A percentile compares a stretch with the other conserved stretches of the same genome.
These are phyloP conservation scores for Ophiocordyceps sinensis DNA, from an alignment of 2,329 filamentous ascomycete genomes.

Conservation along the genomic window DNA sequence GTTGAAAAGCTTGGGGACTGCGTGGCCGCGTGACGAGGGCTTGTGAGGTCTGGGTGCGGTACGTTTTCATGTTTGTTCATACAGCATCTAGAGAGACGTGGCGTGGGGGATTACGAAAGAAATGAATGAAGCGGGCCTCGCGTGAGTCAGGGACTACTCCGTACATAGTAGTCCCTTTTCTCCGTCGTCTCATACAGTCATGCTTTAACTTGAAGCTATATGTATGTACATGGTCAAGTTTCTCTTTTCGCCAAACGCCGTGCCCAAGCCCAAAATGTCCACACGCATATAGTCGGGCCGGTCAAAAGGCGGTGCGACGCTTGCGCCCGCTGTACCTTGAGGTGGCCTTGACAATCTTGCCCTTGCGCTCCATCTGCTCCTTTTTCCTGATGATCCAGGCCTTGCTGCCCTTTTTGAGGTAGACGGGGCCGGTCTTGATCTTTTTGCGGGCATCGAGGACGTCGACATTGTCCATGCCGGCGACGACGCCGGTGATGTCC, in stretches of 20 bases:
- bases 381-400: conserved; percentile 77
- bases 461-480: conserved; percentile 78
- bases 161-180: neutral
- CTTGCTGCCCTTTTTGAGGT: conserved; percentile 68
- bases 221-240: neutral
- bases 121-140: too few relatives aligned
- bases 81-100: too few relatives aligned
- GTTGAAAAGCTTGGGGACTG: too few relatives aligned
- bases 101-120: too few relatives aligned
- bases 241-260: conserved; percentile 9
- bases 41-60: too few relatives aligned
- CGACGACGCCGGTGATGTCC: conserved; percentile 83
- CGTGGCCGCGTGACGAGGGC: too few relatives aligned
- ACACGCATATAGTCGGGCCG: neutral
- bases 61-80: too few relatives aligned
- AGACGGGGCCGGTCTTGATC: conserved; percentile 29
- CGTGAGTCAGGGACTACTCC: conserved; percentile 6
- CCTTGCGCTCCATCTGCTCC: conserved; percentile 86
- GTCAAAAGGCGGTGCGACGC: conserved; percentile 61
- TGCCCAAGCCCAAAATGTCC: conserved; percentile 3
- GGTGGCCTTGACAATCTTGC: conserved; percentile 80
- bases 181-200: neutral
- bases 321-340: conserved; percentile 93
- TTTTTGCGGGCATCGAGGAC: conserved; percentile 55
- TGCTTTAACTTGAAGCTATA: too few relatives aligned